Conservation (phyloP, 2,329 filamentous ascomycete genomes). For the Botryotinia calthae region DNA sequence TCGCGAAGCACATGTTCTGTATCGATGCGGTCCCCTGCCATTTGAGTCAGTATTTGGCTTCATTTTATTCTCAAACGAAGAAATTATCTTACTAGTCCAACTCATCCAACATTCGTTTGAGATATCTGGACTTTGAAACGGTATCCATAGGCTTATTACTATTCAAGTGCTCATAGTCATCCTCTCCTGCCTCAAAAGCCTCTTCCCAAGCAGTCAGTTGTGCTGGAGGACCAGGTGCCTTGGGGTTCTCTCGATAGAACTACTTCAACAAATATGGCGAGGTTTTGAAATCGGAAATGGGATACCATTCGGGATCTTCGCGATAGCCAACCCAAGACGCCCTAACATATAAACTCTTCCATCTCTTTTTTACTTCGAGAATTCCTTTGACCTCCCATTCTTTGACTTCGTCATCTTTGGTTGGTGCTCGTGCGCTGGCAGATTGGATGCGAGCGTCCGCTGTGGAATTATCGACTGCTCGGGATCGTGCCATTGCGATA, state of each 20-base stretch:
- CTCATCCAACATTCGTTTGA: background rate
- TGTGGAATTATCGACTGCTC: background rate
- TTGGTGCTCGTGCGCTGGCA: background rate
- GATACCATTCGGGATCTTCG: background rate
- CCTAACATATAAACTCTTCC: background rate
- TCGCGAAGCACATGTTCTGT: background rate
- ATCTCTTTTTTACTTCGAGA: background rate
- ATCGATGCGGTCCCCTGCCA: background rate
- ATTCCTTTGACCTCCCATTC: constrained; percentile 10
- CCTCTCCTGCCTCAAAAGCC: background rate
- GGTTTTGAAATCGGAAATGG: background rate
- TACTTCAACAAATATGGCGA: background rate
- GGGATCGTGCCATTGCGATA: background rate
- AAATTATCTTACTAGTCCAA: background rate
- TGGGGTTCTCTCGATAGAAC: background rate
- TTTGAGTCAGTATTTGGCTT: background rate
- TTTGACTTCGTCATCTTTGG: background rate
- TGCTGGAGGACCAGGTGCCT: background rate
- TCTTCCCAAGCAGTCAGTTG: background rate
- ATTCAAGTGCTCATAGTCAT: constrained; percentile 10
- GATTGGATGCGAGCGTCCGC: background rate
- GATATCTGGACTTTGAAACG: background rate
- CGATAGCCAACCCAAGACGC: background rate
- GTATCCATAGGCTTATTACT: background rate
- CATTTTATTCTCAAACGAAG: accelerated